A percentile compares a stretch with the other conserved stretches of the same genome.
These are phyloP conservation scores for Oxalis stricta DNA, from an alignment of 441 rosid species.

Conservation along the genomic window DNA sequence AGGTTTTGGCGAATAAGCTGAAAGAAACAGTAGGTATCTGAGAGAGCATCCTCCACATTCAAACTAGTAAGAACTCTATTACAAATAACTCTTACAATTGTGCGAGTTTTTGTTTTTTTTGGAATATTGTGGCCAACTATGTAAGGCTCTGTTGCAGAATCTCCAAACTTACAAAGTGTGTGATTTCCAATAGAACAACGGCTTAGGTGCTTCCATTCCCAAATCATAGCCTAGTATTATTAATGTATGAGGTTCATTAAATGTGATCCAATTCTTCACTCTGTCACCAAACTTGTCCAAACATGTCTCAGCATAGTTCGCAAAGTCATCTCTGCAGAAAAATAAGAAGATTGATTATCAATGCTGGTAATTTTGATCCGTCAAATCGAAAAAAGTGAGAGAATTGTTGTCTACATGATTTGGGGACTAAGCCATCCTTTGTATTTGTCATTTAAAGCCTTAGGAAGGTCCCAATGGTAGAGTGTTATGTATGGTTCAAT, in stretches of 20 bases:
- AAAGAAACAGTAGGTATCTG: no score
- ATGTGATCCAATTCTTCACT: slow-evolving; percentile 59
- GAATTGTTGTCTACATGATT: slow-evolving; percentile 30
- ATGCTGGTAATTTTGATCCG: no score
- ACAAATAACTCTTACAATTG: slow-evolving; percentile 33
- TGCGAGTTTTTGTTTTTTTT: slow-evolving; percentile 48
- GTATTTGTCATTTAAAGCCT: slow-evolving; percentile 43
- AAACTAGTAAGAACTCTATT: slow-evolving; percentile 23
- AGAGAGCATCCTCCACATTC: not conserved
- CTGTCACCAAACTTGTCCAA: slow-evolving; percentile 60
- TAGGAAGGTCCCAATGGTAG: slow-evolving; percentile 80
- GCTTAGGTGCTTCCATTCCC: slow-evolving; percentile 53
- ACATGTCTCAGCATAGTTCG: slow-evolving; percentile 44
- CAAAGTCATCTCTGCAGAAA: slow-evolving; percentile 40
- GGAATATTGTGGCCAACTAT: slow-evolving; percentile 52
- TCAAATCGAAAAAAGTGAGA: not conserved
- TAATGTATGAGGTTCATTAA: slow-evolving; percentile 59
- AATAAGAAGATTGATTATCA: no score
- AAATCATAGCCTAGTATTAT: slow-evolving; percentile 50
- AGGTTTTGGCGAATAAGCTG: no score
- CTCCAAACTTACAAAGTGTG: slow-evolving; percentile 35
- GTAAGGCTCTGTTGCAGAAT: slow-evolving; percentile 66
- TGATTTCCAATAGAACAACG: slow-evolving; percentile 39
- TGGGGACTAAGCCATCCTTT: slow-evolving; percentile 47
- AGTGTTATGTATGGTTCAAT: slow-evolving; percentile 58